These are phyloP conservation scores for Colletotrichum spaethianum DNA, from an alignment of 2,329 filamentous ascomycete species.

Conservation along the genomic window DNA sequence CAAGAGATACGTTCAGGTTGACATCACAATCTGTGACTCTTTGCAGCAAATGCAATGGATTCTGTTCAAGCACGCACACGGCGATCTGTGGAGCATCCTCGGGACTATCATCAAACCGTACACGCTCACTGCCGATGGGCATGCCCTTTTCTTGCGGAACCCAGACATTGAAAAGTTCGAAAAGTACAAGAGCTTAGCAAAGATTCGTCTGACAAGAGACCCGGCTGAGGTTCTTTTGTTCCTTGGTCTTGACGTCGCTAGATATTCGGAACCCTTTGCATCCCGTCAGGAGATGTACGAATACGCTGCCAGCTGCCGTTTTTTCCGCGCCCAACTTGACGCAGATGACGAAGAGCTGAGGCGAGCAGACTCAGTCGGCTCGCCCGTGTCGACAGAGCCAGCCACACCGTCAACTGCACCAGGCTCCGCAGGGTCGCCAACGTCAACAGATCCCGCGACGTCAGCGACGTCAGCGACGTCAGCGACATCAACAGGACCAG, in stretches of 20 bases:
- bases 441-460: neutral
- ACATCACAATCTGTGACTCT: conserved; percentile 70
- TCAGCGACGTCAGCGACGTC: neutral
- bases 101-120: conserved; percentile 75
- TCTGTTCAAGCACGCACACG: conserved; percentile 78
- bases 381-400: neutral
- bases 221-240: conserved; percentile 72
- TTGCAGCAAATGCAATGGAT: conserved; percentile 69
- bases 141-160: conserved; percentile 75
- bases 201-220: conserved; percentile 72
- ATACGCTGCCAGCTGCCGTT: conserved; percentile 70
- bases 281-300: conserved; percentile 70
- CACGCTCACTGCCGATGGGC: conserved; percentile 76
- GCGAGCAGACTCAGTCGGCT: neutral
- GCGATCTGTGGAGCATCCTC: conserved; percentile 78
- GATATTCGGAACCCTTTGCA: conserved; percentile 70
- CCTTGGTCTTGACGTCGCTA: conserved; percentile 68
- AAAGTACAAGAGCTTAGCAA: conserved; percentile 63
- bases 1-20: conserved; percentile 73
- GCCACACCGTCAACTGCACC: neutral
- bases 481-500: too few relatives aligned
- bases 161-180: conserved; percentile 72
- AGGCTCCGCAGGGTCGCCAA: neutral
- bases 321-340: conserved; percentile 65
- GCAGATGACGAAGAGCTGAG: neutral